Conservation (phyloP, 805 yeast genomes). For the Helenozyma baotianmanensis region DNA sequence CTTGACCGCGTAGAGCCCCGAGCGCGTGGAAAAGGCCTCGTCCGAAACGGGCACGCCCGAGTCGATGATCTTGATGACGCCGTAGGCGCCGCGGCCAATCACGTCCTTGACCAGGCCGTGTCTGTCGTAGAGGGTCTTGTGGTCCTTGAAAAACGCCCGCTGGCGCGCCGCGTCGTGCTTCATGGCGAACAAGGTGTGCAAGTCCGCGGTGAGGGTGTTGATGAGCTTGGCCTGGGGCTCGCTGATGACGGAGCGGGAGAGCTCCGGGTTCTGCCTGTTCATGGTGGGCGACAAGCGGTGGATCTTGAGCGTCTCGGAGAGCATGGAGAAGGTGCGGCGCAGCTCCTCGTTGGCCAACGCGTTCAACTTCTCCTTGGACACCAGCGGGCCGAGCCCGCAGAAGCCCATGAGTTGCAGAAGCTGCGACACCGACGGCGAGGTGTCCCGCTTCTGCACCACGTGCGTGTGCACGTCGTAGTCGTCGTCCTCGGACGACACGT, state of each 20-base stretch:
- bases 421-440: constrained; percentile 18
- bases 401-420: constrained; percentile 30
- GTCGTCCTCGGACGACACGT: constrained; percentile 9
- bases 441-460: constrained; percentile 17
- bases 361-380: constrained; percentile 14
- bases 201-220: constrained; percentile 13
- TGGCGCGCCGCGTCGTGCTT: constrained; percentile 3
- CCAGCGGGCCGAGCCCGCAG: constrained; percentile 25
- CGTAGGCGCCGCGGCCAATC: constrained; percentile 45
- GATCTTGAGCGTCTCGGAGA: constrained; percentile 20
- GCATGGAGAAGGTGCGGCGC: constrained; percentile 27
- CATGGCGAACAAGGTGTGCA: constrained; percentile 6
- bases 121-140: constrained; percentile 26
- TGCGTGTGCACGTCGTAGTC: constrained; percentile 28
- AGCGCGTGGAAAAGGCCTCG: constrained; percentile 3
- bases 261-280: constrained; percentile 14
- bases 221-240: constrained; percentile 25
- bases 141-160: constrained; percentile 5
- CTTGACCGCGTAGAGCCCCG: constrained; percentile 28
- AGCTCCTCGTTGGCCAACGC: constrained; percentile 30
- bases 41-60: constrained; percentile 8
- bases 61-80: constrained; percentile 41
- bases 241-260: constrained; percentile 24
- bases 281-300: constrained; percentile 21
- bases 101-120: constrained; percentile 32